A percentile compares a stretch with the other conserved stretches of the same genome.
phyloP scores from a whole-genome alignment of 2,329 filamentous ascomycete species.

The Penicillium sp. region DNA sequence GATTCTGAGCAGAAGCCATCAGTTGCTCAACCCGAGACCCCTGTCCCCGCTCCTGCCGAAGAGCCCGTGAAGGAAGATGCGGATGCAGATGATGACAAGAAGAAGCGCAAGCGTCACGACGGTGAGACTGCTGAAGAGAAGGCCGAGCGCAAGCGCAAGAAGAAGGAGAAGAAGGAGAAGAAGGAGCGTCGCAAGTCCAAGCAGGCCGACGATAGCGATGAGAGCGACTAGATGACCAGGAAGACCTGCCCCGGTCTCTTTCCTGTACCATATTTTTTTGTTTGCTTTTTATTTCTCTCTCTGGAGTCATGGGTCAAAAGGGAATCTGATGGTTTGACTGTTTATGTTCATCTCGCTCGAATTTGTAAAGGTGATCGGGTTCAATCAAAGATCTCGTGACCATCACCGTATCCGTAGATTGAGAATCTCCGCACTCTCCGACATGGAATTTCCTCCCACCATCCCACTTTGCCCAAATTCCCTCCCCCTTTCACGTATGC shows the following conservation, averaged over 20 bases:
- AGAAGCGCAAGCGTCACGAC: constrained; percentile 51
- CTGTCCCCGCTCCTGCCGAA: constrained; percentile 22
- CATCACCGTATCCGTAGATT: neutral
- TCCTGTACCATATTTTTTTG: constrained; percentile 40
- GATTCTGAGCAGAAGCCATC: constrained; percentile 45
- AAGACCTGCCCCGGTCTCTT: constrained; percentile 21
- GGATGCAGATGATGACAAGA: constrained; percentile 17
- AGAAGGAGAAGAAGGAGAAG: constrained; percentile 52
- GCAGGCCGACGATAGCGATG: constrained; percentile 66
- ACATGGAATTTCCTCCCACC: too few relatives aligned
- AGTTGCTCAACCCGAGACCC: constrained; percentile 28
- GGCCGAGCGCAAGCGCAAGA: constrained; percentile 47
- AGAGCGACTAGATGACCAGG: constrained; percentile 39
- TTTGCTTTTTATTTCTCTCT: constrained; percentile 25
- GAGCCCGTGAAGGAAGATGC: neutral
- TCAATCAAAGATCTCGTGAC: constrained; percentile 9
- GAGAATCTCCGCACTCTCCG: constrained; percentile 15
- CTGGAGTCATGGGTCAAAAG: constrained; percentile 41
- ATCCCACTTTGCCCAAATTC: neutral
- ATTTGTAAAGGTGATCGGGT: constrained; percentile 1
- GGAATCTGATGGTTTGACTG: constrained; percentile 28
- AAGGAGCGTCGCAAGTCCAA: constrained; percentile 73
- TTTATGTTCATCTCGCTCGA: constrained; percentile 22
- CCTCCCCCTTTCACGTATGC: too few relatives aligned
- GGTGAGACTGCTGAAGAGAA: constrained; percentile 48